Percentiles rank a stretch among this genome's conserved stretches.
Evolutionary conservation across 1,284 basidiomycete species (phyloP).

Genomic region (Pholiota adiposa): DNA sequence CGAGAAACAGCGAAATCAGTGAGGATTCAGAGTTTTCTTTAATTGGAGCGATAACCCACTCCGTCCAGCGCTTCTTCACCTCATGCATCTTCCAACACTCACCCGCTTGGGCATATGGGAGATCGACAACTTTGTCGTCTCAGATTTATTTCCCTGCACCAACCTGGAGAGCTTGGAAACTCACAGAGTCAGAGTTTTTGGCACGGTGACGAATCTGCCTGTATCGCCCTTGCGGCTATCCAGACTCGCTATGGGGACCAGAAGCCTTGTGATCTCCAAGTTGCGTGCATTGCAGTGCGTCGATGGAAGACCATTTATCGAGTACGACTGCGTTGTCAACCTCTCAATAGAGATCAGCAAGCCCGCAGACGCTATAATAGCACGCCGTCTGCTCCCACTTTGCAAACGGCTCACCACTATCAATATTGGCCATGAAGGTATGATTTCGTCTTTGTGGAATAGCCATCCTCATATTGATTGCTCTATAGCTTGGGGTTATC

Average conservation of each 20-base stretch:
- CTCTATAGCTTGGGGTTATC: background rate
- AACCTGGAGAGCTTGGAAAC: conserved; percentile 6
- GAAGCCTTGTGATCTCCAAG: background rate
- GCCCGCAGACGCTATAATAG: background rate
- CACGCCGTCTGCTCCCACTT: background rate
- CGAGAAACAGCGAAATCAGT: no score
- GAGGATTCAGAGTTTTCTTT: no score
- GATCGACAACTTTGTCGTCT: conserved; percentile 9
- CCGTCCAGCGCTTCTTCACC: conserved; percentile 8
- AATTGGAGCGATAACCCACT: conserved; percentile 11
- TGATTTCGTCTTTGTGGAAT: background rate
- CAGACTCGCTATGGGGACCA: background rate
- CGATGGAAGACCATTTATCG: conserved; percentile 5
- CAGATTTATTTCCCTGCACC: conserved; percentile 4
- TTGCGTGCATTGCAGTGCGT: background rate
- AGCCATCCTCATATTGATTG: background rate
- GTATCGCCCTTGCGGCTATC: background rate
- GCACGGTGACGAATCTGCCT: background rate
- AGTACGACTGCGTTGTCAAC: background rate
- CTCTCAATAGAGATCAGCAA: background rate
- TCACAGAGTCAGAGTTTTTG: background rate
- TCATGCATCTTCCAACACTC: conserved; percentile 15
- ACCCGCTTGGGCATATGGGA: conserved; percentile 4
- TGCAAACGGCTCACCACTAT: background rate
- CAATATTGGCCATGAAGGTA: conserved; percentile 2